Percentiles rank a stretch among this genome's conserved stretches.
phyloP scores from a whole-genome alignment of 768 basidiomycete genomes.

The Rhodotorula toruloides region DNA sequence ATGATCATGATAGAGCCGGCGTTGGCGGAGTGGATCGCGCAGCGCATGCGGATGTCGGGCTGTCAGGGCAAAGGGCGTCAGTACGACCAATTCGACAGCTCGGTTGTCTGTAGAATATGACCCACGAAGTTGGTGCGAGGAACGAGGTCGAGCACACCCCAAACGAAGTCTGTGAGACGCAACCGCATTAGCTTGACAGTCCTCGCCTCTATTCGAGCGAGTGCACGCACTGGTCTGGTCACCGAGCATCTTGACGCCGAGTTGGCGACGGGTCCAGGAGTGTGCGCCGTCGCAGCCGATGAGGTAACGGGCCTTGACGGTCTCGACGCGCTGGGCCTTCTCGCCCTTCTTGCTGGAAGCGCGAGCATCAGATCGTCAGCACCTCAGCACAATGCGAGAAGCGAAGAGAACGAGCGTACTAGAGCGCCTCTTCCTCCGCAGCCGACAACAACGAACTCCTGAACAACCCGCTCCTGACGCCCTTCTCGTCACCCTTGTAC shows the following conservation, averaged over 20 bases:
- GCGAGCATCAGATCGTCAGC: background rate
- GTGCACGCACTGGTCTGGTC: constrained; percentile 57
- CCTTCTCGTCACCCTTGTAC: constrained; percentile 25
- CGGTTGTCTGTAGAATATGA: too few species aligned
- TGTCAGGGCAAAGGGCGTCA: background rate
- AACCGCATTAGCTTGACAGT: too few species aligned
- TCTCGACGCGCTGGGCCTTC: constrained; percentile 19
- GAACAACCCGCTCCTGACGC: constrained; percentile 39
- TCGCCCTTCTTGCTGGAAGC: constrained; percentile 9
- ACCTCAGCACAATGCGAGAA: too few species aligned
- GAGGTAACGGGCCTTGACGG: constrained; percentile 60
- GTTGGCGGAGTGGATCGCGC: constrained; percentile 62
- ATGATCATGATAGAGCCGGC: constrained; percentile 60
- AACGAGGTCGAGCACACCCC: constrained; percentile 72
- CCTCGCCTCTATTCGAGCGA: too few species aligned
- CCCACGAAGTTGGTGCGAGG: constrained; percentile 62
- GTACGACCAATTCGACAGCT: too few species aligned
- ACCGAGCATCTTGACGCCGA: constrained; percentile 68
- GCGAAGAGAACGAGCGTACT: background rate
- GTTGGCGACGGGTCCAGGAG: constrained; percentile 52
- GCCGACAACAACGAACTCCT: constrained; percentile 36
- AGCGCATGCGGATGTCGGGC: constrained; percentile 66
- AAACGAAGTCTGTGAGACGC: constrained; percentile 56
- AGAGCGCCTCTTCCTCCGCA: constrained; percentile 39
- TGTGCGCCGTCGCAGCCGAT: constrained; percentile 66